A percentile compares a stretch with the other conserved stretches of the same genome.
Evolutionary conservation across 2,329 filamentous ascomycete species (phyloP).

Genomic region (Ophiostoma himal-ulmi): DNA sequence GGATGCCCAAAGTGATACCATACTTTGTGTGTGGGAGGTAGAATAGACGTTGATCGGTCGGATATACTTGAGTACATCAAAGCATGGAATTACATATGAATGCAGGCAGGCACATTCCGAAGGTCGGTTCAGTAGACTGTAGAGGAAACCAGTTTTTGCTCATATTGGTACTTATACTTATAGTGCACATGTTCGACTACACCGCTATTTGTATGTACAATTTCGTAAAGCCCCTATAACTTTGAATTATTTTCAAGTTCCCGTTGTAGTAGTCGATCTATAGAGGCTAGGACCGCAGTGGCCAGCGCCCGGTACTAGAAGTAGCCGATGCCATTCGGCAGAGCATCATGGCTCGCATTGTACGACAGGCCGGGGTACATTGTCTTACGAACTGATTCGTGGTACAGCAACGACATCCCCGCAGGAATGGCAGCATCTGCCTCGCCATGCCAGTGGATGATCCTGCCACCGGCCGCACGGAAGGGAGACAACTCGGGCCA

Average conservation of each 20-base stretch:
- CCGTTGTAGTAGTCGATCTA: too few species aligned
- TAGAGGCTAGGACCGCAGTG: neutral
- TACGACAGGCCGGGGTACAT: conserved; percentile 1
- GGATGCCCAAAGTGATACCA: neutral
- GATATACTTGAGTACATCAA: neutral
- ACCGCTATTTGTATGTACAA: too few species aligned
- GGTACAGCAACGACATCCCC: neutral
- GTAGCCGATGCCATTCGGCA: neutral
- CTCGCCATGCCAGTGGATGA: neutral
- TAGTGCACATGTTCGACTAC: too few species aligned
- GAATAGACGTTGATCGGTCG: neutral
- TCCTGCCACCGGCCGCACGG: neutral
- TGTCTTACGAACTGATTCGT: neutral
- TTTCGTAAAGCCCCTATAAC: too few species aligned
- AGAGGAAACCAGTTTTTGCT: too few species aligned
- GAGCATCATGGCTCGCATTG: neutral
- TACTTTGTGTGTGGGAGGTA: neutral
- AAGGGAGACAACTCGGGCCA: neutral
- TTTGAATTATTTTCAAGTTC: too few species aligned
- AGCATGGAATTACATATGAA: neutral
- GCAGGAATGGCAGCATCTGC: neutral
- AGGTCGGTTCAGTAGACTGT: too few species aligned
- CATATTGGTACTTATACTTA: too few species aligned
- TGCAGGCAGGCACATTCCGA: neutral
- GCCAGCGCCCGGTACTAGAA: neutral